Percentiles rank a stretch among this genome's conserved stretches.
These are phyloP conservation scores for Drosera capensis DNA, from an alignment of 148 eudicot species.

Conservation along the genomic window DNA sequence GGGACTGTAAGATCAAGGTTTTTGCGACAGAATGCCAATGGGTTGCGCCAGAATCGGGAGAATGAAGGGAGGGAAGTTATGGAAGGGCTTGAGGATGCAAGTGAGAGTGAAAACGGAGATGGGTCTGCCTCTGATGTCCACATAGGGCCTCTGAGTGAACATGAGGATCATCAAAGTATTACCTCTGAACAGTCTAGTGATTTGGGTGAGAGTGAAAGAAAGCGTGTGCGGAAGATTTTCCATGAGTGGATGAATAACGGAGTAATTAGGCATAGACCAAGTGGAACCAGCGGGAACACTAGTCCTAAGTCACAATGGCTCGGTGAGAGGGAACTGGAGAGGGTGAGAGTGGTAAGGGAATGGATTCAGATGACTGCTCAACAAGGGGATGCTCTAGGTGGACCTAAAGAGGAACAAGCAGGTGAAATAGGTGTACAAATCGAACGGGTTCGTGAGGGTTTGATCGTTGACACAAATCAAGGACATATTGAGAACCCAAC, in stretches of 20 bases:
- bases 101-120: slow-evolving; percentile 28
- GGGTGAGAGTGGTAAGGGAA: slow-evolving; percentile 52
- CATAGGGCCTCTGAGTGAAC: slow-evolving; percentile 18
- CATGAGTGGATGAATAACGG: slow-evolving; percentile 60
- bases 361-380: slow-evolving; percentile 44
- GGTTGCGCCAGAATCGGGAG: slow-evolving; percentile 15
- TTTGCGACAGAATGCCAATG: slow-evolving; percentile 16
- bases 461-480: slow-evolving; percentile 19
- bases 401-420: slow-evolving; percentile 30
- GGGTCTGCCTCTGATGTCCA: slow-evolving; percentile 12
- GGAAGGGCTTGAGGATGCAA: slow-evolving; percentile 23
- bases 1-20: slow-evolving; percentile 16
- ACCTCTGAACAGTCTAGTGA: slow-evolving; percentile 52
- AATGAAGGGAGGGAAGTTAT: slow-evolving; percentile 18
- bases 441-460: slow-evolving; percentile 38
- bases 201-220: slow-evolving; percentile 51
- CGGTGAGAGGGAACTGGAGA: slow-evolving; percentile 38
- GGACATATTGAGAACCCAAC: slow-evolving; percentile 15
- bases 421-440: slow-evolving; percentile 39
- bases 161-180: slow-evolving; percentile 36
- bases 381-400: slow-evolving; percentile 21
- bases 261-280: slow-evolving; percentile 15
- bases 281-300: slow-evolving; percentile 19
- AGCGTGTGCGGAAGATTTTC: slow-evolving; percentile 50
- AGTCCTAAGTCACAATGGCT: slow-evolving; percentile 33